Evolutionary conservation across 2,329 filamentous ascomycete genomes (phyloP).

Genomic region (Monosporascus cannonballus): DNA sequence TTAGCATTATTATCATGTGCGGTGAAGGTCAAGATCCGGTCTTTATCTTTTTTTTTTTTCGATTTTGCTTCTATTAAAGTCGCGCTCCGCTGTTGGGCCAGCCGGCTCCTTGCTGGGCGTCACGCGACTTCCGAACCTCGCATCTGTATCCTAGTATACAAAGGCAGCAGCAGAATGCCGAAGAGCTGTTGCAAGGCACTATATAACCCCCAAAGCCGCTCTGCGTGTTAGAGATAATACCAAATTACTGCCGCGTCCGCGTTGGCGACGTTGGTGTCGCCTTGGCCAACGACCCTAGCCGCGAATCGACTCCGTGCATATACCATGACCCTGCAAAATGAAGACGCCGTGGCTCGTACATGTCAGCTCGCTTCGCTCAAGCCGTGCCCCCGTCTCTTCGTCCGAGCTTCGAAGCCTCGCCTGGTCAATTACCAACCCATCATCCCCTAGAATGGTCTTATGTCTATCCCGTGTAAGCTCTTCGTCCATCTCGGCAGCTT

Average conservation of each 20-base stretch:
- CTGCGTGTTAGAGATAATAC: neutral
- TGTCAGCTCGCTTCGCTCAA: neutral
- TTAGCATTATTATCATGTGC: too few species aligned
- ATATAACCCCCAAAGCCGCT: neutral
- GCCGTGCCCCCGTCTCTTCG: too few species aligned
- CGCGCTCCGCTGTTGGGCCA: too few species aligned
- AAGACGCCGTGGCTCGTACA: conserved; percentile 8
- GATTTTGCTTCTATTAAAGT: too few species aligned
- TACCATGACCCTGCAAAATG: conserved; percentile 7
- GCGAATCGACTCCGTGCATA: conserved; percentile 6
- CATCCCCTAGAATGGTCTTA: conserved; percentile 16
- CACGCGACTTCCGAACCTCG: neutral
- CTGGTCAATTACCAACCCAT: neutral
- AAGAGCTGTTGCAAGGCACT: neutral
- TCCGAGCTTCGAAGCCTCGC: too few species aligned
- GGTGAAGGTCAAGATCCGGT: neutral
- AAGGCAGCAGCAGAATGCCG: conserved; percentile 1
- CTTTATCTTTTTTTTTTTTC: too few species aligned
- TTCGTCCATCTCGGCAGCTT: conserved; percentile 73
- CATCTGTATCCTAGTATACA: conserved; percentile 13
- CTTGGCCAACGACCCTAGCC: conserved; percentile 12
- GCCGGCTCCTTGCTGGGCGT: neutral
- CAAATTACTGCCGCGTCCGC: conserved; percentile 4
- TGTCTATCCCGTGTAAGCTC: conserved; percentile 51
- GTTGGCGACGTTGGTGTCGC: conserved; percentile 6